Base-by-base conservation (phyloP, 1,284 basidiomycete species). In the Pyrrhoderma lamaoense region DNA sequence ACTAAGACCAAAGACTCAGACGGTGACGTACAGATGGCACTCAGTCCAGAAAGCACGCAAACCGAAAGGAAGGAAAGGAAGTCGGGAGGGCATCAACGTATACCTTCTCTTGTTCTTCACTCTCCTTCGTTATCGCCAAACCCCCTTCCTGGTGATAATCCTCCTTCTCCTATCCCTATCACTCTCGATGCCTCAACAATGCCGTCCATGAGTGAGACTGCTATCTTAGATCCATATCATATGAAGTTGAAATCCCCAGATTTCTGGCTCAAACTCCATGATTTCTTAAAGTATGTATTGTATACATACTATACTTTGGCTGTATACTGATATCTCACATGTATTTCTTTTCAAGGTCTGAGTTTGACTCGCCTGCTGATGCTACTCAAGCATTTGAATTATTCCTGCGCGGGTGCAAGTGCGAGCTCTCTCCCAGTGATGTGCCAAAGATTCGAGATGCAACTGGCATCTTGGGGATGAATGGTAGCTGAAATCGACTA, bases 391-490 rank as follows among this genome's bases (percentile, higher is more conserved):
- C 82, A 5, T 89, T 85, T 61, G 87, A 90, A 64, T 77, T 85
- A 56, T 90, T 86, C 65, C 72, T 90, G 53, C 71, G 78, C 42
- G 84, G 80, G 0, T 80, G 75, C 62, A 90, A 90, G 61, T 79
- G 77, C 8, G 69, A 72, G 9, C 71, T 90, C 56, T 84, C 78
- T 3, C 75, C 82, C 0, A 79, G 70, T 59, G 84, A 90, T 62
- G 85, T 90, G 53, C 87, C 87, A 22, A 85, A 76, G 68, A 87
- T 90, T 61, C 76, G 87, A 31, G 87, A 89, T 62, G 70, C 73
- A 23, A 82, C 87, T 38, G 86, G 85, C 16, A 73, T 89, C 35
- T 70, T 80, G 45, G 87, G 88, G 8, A 90, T 90, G 87, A 81
- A 79, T 31, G 87, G 87, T 27, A 84, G 77, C 51, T 89, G 65